phyloP scores from a whole-genome alignment of 352 stramenopile genomes.

The Globisporangium irregulare region DNA sequence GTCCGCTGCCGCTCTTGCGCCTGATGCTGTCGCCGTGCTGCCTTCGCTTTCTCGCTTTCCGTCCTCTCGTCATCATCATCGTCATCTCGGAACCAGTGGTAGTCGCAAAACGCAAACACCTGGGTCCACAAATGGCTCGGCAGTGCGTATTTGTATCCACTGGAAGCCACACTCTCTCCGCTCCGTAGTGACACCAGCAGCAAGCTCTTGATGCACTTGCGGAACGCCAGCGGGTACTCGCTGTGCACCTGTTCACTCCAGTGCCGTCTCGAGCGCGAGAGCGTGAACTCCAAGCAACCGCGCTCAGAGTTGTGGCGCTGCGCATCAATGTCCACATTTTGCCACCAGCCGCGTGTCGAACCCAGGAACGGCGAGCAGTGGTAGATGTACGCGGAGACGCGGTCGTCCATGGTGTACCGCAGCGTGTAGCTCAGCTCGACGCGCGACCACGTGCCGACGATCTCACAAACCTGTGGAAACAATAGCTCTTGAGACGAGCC shows the following conservation, averaged over 20 bases:
- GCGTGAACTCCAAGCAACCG: constrained; percentile 36
- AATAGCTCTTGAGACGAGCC: constrained; percentile 51
- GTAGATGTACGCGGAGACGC: constrained; percentile 55
- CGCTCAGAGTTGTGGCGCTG: constrained; percentile 23
- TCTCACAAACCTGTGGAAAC: constrained; percentile 44
- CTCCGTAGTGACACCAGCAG: constrained; percentile 28
- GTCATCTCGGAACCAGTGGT: constrained; percentile 33
- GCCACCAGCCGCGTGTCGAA: constrained; percentile 48
- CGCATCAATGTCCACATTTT: constrained; percentile 37
- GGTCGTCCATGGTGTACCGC: constrained; percentile 47
- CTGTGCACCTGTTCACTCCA: constrained; percentile 44
- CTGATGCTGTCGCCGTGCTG: not conserved
- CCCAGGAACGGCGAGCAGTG: constrained; percentile 34
- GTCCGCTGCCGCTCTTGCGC: not conserved
- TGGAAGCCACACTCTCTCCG: not conserved
- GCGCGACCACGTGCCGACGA: constrained; percentile 46
- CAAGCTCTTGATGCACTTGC: constrained; percentile 35
- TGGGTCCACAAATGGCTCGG: constrained; percentile 29
- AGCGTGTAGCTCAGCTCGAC: constrained; percentile 44
- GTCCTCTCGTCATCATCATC: not conserved
- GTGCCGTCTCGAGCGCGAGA: constrained; percentile 26
- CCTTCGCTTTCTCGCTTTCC: not conserved
- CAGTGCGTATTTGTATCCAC: not conserved
- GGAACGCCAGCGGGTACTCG: constrained; percentile 37
- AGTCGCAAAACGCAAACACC: constrained; percentile 43